Evolutionary conservation across 2,329 filamentous ascomycete genomes (phyloP).

Genomic region (Neonectria neomacrospora): DNA sequence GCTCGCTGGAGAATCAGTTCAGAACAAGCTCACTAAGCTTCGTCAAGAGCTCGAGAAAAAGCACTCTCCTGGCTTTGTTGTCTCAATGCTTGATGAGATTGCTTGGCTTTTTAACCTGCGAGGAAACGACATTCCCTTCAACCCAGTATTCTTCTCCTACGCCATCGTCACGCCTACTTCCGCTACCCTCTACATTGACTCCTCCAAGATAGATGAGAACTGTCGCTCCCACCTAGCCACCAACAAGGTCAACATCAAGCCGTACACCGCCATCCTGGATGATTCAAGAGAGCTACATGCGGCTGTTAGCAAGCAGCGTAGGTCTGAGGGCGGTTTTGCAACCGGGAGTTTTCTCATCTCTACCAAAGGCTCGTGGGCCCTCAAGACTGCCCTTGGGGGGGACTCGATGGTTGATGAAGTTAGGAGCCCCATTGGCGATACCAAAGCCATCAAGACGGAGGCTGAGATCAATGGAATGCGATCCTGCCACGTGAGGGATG

Average conservation of each 20-base stretch:
- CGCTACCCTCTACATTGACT: conserved; percentile 86
- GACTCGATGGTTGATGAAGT: conserved; percentile 86
- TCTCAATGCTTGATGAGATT: conserved; percentile 96
- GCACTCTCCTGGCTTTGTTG: conserved; percentile 85
- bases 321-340: conserved; percentile 44
- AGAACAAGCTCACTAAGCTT: conserved; percentile 84
- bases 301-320: conserved; percentile 53
- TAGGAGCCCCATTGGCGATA: conserved; percentile 86
- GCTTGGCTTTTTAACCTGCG: conserved; percentile 99
- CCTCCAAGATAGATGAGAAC: conserved; percentile 77
- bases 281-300: conserved; percentile 73
- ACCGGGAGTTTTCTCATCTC: conserved; percentile 83
- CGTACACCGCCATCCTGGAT: conserved; percentile 83
- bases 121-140: conserved; percentile 95
- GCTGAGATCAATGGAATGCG: conserved; percentile 93
- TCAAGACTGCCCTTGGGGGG: conserved; percentile 87
- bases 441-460: conserved; percentile 95
- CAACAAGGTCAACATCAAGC: conserved; percentile 77
- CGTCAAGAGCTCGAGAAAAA: conserved; percentile 93
- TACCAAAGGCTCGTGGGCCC: conserved; percentile 90
- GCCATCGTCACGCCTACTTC: conserved; percentile 82
- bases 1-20: conserved; percentile 84
- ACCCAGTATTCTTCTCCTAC: conserved; percentile 98
- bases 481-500: conserved; percentile 91
- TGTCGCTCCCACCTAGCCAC: conserved; percentile 76